phyloP scores from a whole-genome alignment of 2,329 filamentous ascomycete species.

The Xylaria sp. region DNA sequence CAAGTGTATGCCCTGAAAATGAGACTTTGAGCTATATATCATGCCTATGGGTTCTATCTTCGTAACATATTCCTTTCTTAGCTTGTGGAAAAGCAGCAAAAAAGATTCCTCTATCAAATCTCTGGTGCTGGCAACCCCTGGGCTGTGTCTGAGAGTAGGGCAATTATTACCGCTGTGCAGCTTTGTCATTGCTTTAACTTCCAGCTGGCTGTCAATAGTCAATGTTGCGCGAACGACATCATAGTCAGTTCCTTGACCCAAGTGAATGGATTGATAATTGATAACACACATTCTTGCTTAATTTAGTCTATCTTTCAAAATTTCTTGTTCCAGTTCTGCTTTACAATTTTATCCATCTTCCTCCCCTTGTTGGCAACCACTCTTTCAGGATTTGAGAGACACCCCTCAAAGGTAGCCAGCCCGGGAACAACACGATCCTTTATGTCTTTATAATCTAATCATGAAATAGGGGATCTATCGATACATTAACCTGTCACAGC shows the following conservation, averaged over 20 bases:
- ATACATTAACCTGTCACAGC: no score
- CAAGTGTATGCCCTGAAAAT: no score
- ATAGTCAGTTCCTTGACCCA: not conserved
- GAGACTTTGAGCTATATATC: no score
- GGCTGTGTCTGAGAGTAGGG: not conserved
- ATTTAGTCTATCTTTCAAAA: not conserved
- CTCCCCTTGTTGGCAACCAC: no score
- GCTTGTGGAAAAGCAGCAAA: not conserved
- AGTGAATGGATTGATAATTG: not conserved
- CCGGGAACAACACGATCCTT: no score
- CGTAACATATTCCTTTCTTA: no score
- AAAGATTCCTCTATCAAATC: not conserved
- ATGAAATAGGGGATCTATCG: not conserved
- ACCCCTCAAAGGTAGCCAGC: no score
- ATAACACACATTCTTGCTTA: not conserved
- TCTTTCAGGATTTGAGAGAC: no score
- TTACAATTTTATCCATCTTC: not conserved
- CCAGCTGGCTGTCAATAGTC: not conserved
- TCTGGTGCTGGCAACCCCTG: not conserved
- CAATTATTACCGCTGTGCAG: not conserved
- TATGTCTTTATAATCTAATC: not conserved
- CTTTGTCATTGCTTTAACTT: not conserved
- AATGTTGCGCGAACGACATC: not conserved
- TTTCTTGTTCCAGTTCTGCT: not conserved
- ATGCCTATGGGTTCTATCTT: no score